Conservation (phyloP, 805 yeast species). For the Yarrowia hollandica region DNA sequence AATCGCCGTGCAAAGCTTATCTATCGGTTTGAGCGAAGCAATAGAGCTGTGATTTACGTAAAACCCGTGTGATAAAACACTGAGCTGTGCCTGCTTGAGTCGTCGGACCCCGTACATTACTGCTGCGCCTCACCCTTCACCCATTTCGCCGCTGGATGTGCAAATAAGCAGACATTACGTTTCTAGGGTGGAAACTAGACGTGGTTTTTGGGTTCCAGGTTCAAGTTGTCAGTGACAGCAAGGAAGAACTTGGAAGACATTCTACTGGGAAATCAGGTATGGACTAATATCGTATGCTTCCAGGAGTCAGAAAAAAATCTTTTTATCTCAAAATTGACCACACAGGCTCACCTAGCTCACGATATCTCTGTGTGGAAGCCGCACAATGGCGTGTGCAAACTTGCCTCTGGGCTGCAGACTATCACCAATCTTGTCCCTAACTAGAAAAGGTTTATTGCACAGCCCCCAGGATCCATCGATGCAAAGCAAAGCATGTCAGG, state of each 20-base stretch:
- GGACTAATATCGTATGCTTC: too few relatives aligned
- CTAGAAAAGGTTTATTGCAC: slow-evolving; percentile 1
- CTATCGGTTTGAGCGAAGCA: too few relatives aligned
- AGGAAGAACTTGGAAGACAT: too few relatives aligned
- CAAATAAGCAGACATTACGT: slow-evolving; percentile 1
- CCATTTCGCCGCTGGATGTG: not conserved
- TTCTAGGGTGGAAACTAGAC: slow-evolving; percentile 10
- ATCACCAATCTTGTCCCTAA: slow-evolving; percentile 4
- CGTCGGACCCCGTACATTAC: slow-evolving; percentile 9
- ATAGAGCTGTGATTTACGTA: not conserved
- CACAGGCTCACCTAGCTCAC: not conserved
- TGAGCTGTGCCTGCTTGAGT: not conserved
- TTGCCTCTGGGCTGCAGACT: slow-evolving; percentile 7
- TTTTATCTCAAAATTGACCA: not conserved
- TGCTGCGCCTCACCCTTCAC: slow-evolving; percentile 14
- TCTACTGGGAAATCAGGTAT: too few relatives aligned
- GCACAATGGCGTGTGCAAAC: slow-evolving; percentile 18
- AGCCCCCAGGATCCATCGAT: not conserved
- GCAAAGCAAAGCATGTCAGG: not conserved
- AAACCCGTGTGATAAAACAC: not conserved
- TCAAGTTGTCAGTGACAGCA: not conserved
- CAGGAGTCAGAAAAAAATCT: too few relatives aligned
- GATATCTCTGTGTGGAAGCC: not conserved
- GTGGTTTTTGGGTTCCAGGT: not conserved
- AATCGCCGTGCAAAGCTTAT: slow-evolving; percentile 7